phyloP scores from a whole-genome alignment of 371 early-diverging fungal genomes.

The Rhizopus arrhizus region DNA sequence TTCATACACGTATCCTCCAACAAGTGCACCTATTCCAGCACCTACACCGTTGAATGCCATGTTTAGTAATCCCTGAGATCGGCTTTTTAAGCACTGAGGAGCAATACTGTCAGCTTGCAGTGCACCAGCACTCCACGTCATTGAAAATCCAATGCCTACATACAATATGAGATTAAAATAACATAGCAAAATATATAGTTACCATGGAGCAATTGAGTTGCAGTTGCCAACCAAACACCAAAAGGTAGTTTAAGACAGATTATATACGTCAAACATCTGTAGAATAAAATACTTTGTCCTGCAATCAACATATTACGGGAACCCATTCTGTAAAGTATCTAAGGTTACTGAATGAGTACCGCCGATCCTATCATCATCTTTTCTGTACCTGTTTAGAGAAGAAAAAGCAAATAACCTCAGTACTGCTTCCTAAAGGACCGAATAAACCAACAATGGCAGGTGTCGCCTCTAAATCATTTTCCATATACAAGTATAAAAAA shows the following conservation, averaged over 20 bases:
- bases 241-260: slow-evolving; percentile 10
- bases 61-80: slow-evolving; percentile 40
- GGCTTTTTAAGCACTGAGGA: slow-evolving; percentile 23
- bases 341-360: neutral
- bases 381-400: slow-evolving; percentile 36
- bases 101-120: slow-evolving; percentile 42
- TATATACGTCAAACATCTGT: slow-evolving; percentile 34
- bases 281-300: slow-evolving; percentile 27
- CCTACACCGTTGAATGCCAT: slow-evolving; percentile 41
- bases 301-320: slow-evolving; percentile 28
- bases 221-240: slow-evolving; percentile 31
- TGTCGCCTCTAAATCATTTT: slow-evolving; percentile 33
- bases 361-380: too few relatives aligned
- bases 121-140: slow-evolving; percentile 42
- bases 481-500: slow-evolving; percentile 37
- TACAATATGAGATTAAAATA: too few relatives aligned
- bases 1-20: slow-evolving; percentile 36
- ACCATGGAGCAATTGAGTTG: slow-evolving; percentile 39
- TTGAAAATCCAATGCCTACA: slow-evolving; percentile 21
- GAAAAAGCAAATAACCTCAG: slow-evolving; percentile 39
- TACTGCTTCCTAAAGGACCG: slow-evolving; percentile 39
- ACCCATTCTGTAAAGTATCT: slow-evolving; percentile 33
- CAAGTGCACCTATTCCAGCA: slow-evolving; percentile 31
- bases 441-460: slow-evolving; percentile 34
- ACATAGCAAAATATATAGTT: too few relatives aligned